A percentile compares a stretch with the other conserved stretches of the same genome.
phyloP scores from a whole-genome alignment of 1,284 basidiomycete species.

The Irpex lacteus region DNA sequence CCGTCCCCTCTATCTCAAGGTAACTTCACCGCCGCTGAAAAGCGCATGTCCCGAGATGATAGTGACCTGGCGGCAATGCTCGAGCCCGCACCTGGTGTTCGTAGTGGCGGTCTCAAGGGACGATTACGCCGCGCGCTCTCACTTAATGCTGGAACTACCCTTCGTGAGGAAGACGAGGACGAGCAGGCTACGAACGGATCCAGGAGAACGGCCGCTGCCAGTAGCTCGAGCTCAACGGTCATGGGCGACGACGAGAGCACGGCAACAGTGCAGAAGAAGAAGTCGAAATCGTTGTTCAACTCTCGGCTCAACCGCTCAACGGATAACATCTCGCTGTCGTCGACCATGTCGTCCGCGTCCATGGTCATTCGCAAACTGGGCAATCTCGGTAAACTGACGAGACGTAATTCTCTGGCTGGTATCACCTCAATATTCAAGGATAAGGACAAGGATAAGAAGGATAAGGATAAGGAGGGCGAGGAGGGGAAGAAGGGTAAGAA shows the following conservation, averaged over 20 bases:
- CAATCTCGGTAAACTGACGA: slow-evolving; percentile 87
- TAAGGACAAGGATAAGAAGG: slow-evolving; percentile 66
- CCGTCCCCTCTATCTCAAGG: slow-evolving; percentile 78
- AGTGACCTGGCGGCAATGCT: slow-evolving; percentile 60
- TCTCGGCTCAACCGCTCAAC: slow-evolving; percentile 90
- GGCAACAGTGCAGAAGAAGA: slow-evolving; percentile 59
- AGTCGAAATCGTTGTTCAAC: slow-evolving; percentile 81
- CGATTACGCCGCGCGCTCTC: slow-evolving; percentile 74
- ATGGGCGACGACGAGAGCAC: slow-evolving; percentile 39
- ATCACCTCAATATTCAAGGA: slow-evolving; percentile 96
- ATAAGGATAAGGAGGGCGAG: slow-evolving; percentile 47
- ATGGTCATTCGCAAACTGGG: slow-evolving; percentile 98
- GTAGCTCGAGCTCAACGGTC: slow-evolving; percentile 22
- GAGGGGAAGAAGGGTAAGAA: slow-evolving; percentile 43
- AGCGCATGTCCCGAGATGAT: slow-evolving; percentile 76
- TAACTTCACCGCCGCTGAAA: slow-evolving; percentile 61
- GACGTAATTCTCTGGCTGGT: slow-evolving; percentile 86
- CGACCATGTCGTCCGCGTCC: slow-evolving; percentile 94
- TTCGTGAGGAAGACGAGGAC: slow-evolving; percentile 60
- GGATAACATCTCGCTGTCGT: slow-evolving; percentile 96
- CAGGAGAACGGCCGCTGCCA: slow-evolving; percentile 17
- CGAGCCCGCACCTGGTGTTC: slow-evolving; percentile 44
- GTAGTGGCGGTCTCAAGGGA: slow-evolving; percentile 71
- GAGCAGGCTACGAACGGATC: slow-evolving; percentile 28
- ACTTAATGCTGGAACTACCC: slow-evolving; percentile 54